A percentile compares a stretch with the other conserved stretches of the same genome.
phyloP scores from a whole-genome alignment of 257 asterid species.

The Prunella vulgaris region DNA sequence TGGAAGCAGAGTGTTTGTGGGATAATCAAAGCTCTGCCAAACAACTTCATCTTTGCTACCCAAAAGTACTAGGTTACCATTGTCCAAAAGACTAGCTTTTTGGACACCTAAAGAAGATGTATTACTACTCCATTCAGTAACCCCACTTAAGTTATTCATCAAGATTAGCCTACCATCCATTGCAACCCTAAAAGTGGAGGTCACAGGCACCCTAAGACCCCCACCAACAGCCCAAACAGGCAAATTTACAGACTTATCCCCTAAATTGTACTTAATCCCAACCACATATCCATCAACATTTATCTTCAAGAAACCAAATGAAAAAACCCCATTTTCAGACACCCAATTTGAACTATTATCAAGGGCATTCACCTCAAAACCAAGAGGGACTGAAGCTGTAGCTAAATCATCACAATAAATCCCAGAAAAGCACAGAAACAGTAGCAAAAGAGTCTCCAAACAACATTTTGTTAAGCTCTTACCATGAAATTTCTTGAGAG shows the following conservation, averaged over 20 bases:
- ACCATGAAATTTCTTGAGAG: constrained; percentile 28
- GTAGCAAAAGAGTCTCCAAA: constrained; percentile 18
- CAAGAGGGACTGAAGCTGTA: constrained; percentile 48
- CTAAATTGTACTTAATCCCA: constrained; percentile 54
- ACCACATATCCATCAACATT: constrained; percentile 44
- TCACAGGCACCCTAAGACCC: constrained; percentile 47
- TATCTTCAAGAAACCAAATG: constrained; percentile 63
- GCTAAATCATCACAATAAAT: constrained; percentile 38
- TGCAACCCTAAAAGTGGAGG: constrained; percentile 49
- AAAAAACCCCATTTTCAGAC: constrained; percentile 62
- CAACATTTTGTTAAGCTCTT: constrained; percentile 25
- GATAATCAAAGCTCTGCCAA: constrained; percentile 60
- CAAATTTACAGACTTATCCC: constrained; percentile 36
- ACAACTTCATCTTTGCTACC: constrained; percentile 35
- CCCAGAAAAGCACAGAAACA: constrained; percentile 30
- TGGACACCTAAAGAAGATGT: constrained; percentile 49
- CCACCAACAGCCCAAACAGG: constrained; percentile 72
- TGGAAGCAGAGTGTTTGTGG: constrained; percentile 58
- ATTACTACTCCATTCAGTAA: constrained; percentile 53
- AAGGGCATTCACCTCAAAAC: constrained; percentile 52
- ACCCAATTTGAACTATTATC: constrained; percentile 42
- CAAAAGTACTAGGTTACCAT: constrained; percentile 56
- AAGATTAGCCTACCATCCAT: constrained; percentile 53
- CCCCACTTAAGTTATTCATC: constrained; percentile 40
- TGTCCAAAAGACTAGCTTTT: constrained; percentile 54